These are phyloP conservation scores for Asclepias syriaca DNA, from an alignment of 257 asterid species.

Conservation along the genomic window DNA sequence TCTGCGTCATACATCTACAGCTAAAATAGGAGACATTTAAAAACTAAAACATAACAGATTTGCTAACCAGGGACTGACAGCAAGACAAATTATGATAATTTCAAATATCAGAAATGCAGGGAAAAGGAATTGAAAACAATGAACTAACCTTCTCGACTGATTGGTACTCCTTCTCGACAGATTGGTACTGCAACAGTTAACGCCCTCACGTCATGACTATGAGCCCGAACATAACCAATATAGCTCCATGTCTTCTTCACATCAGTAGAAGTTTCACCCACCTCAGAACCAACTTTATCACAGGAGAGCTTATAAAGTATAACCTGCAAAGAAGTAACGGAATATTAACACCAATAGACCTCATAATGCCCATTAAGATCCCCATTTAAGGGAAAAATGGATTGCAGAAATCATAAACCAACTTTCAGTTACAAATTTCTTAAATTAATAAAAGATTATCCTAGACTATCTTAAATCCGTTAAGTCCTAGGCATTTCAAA, in stretches of 20 bases:
- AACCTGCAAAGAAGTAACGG: slow-evolving; percentile 38
- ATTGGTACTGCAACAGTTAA: slow-evolving; percentile 88
- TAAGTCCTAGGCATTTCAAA: not conserved
- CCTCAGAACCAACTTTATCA: slow-evolving; percentile 42
- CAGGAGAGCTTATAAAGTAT: slow-evolving; percentile 69
- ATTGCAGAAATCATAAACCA: not conserved
- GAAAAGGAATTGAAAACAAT: slow-evolving; percentile 4
- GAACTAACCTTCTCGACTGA: slow-evolving; percentile 67
- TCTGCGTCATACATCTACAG: not conserved
- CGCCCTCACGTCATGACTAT: slow-evolving; percentile 93
- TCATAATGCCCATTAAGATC: not conserved
- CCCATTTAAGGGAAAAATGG: not conserved
- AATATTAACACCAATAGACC: slow-evolving; percentile 5
- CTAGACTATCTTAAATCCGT: too few species aligned
- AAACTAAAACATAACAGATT: not conserved
- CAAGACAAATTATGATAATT: not conserved
- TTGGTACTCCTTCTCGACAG: slow-evolving; percentile 83
- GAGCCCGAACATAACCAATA: slow-evolving; percentile 70
- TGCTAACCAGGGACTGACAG: not conserved
- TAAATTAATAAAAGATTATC: not conserved
- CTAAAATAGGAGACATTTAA: not conserved
- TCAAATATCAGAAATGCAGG: not conserved
- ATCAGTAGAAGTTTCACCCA: slow-evolving; percentile 23
- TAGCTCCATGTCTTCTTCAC: slow-evolving; percentile 71
- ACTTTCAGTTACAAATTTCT: not conserved